Base-by-base conservation (phyloP, 2,329 filamentous ascomycete genomes). In the Dryadomyces quercivorus region DNA sequence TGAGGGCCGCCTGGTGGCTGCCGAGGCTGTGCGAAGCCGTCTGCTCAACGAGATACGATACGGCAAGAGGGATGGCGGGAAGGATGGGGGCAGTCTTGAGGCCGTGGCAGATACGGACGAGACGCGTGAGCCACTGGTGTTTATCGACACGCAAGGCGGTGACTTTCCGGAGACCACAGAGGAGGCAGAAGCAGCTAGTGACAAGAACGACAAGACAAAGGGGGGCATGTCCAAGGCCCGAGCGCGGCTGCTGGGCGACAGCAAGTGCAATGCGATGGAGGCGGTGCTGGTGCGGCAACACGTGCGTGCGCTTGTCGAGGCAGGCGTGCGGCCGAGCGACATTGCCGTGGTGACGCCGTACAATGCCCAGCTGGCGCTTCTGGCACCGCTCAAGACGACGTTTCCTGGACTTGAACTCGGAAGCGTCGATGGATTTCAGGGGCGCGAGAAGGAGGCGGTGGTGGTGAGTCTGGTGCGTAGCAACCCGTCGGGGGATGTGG, bases 331-430 rank as follows among this genome's bases (percentile, higher is more conserved):
- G 16, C 74, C 88, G 3, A 84, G 88, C 62, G 89, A 96, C 64
- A 91, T 98, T 62, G 93, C 92, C 1, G 84, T 97, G 13, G 84
- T 98, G 53, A 96, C 93, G 50, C 93, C 93, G 43, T 98, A 98
- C 71, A 97, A 96, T 70, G 93, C 88, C 15, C 93, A 93, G 80
- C 78, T 96, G 40, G 85, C 86, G 5, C 70, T 94, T 12, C 74
- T 97, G 52, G 84, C 89, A 42, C 76, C 85, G 60, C 76, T 98
- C 51, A 93, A 92, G 65, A 87, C 93, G 57, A 73, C 75, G 43
- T 95, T 86, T 62, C 86, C 86, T 0, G 89, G 86, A 13, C 82
- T 98, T 51, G 93, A 98, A 68, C 75, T 98, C n/a, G 93, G 93
- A 38, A 95, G 89, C 63, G 88, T 98, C 2, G 93, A 98, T 68